These are phyloP conservation scores for Phytopythium mirpurense DNA, from an alignment of 352 stramenopile genomes.

Conservation along the genomic window DNA sequence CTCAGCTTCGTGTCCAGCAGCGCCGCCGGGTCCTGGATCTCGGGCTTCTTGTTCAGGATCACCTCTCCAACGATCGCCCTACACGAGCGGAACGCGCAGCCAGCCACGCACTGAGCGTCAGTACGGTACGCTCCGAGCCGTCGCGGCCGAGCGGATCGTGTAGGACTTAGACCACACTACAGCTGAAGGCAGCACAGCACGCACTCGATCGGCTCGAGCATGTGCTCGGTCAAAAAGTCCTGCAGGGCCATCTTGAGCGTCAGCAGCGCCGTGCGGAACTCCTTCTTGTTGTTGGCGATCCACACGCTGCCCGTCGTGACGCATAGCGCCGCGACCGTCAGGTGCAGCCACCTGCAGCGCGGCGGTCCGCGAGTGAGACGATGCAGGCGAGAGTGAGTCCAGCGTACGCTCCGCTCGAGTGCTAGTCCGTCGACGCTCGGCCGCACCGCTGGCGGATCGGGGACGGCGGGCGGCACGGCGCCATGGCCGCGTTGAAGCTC, in stretches of 20 bases:
- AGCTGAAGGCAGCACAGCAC: background rate
- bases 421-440: too few species aligned
- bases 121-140: too few species aligned
- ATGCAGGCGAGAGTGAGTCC: background rate
- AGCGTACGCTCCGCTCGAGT: too few species aligned
- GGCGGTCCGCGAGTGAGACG: too few species aligned
- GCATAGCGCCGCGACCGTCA: constrained; percentile 48
- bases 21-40: constrained; percentile 77
- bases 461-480: constrained; percentile 55
- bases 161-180: too few species aligned
- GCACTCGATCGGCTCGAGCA: constrained; percentile 68
- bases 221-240: constrained; percentile 78
- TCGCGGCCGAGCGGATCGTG: too few species aligned
- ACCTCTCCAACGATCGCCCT: constrained; percentile 75
- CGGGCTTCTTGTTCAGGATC: constrained; percentile 78
- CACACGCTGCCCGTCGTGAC: constrained; percentile 51
- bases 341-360: constrained; percentile 53
- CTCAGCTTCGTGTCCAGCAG: constrained; percentile 76
- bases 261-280: constrained; percentile 44
- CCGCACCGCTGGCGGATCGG: constrained; percentile 57
- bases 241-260: constrained; percentile 35
- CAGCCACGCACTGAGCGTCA: too few species aligned
- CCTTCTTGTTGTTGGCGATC: constrained; percentile 59
- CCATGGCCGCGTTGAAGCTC: constrained; percentile 51
- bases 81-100: too few species aligned